These are phyloP conservation scores for Pleurotus salmoneostramineus DNA, from an alignment of 768 basidiomycete genomes.

Conservation along the genomic window DNA sequence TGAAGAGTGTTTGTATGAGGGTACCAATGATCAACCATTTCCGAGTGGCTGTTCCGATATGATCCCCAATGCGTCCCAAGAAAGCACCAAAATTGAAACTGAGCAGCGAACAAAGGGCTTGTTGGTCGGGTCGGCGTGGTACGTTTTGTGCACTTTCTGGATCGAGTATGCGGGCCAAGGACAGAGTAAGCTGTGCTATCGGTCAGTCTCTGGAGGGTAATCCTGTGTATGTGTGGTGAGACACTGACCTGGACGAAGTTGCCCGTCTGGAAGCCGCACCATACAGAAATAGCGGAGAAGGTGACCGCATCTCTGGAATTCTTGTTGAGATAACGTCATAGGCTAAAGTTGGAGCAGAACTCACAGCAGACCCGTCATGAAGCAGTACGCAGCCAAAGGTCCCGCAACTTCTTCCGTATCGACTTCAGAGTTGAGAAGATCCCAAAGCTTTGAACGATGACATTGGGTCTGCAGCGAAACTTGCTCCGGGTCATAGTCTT, in stretches of 20 bases:
- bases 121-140: constrained; percentile 81
- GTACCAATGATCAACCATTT: constrained; percentile 75
- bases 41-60: constrained; percentile 70
- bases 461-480: neutral
- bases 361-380: constrained; percentile 79
- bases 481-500: constrained; percentile 1
- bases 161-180: constrained; percentile 74
- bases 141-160: constrained; percentile 41
- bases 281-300: constrained; percentile 78
- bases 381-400: constrained; percentile 63
- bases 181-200: constrained; percentile 61
- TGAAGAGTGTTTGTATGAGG: constrained; percentile 70
- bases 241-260: constrained; percentile 63
- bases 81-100: constrained; percentile 72
- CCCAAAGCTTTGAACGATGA: constrained; percentile 25
- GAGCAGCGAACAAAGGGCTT: constrained; percentile 74
- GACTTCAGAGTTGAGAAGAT: constrained; percentile 39
- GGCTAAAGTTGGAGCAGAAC: constrained; percentile 15
- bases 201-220: neutral
- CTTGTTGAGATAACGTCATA: neutral
- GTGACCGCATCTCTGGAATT: constrained; percentile 58
- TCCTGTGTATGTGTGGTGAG: neutral
- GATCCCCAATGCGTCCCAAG: constrained; percentile 76
- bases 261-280: constrained; percentile 86
- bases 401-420: constrained; percentile 45